phyloP scores from a whole-genome alignment of 208 protist species.

The Lotmaria passim region DNA sequence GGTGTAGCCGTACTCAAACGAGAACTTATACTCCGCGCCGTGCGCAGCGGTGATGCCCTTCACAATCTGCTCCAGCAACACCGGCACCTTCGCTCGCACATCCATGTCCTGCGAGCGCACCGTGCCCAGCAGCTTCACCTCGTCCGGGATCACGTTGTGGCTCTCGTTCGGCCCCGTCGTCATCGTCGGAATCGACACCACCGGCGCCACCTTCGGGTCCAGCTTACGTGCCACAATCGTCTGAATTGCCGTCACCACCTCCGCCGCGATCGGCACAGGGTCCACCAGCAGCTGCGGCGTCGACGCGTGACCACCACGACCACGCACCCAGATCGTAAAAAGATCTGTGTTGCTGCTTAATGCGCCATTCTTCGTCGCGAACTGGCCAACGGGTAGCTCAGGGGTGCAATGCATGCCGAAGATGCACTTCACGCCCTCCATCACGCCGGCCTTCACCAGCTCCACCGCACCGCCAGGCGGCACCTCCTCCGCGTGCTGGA shows the following conservation, averaged over 20 bases:
- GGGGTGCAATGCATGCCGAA: slow-evolving; percentile 52
- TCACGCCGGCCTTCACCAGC: slow-evolving; percentile 49
- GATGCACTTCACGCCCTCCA: slow-evolving; percentile 60
- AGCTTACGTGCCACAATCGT: slow-evolving; percentile 63
- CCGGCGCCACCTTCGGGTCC: slow-evolving; percentile 42
- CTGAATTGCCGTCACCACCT: slow-evolving; percentile 61
- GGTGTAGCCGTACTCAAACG: slow-evolving; percentile 48
- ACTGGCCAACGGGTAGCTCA: slow-evolving; percentile 28
- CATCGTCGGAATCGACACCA: slow-evolving; percentile 59
- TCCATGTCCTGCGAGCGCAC: slow-evolving; percentile 52
- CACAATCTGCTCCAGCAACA: slow-evolving; percentile 47
- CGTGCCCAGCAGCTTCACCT: slow-evolving; percentile 56
- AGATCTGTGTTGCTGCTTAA: slow-evolving; percentile 34
- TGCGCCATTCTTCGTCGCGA: slow-evolving; percentile 25
- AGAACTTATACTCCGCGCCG: slow-evolving; percentile 38
- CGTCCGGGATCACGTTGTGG: slow-evolving; percentile 73
- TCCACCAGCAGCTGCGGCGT: slow-evolving; percentile 61
- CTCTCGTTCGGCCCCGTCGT: slow-evolving; percentile 48
- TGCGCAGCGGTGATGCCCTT: slow-evolving; percentile 51
- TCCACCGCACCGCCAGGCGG: slow-evolving; percentile 60
- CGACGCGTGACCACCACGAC: slow-evolving; percentile 64
- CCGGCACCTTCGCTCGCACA: slow-evolving; percentile 33
- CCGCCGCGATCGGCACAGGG: slow-evolving; percentile 54
- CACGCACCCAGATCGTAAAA: slow-evolving; percentile 53
- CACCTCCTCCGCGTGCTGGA: slow-evolving; percentile 75